Evolutionary conservation across 2,329 filamentous ascomycete species (phyloP), one percentile per base, ranked within the genome.

Genomic region (Fusarium incarnatum): DNA sequence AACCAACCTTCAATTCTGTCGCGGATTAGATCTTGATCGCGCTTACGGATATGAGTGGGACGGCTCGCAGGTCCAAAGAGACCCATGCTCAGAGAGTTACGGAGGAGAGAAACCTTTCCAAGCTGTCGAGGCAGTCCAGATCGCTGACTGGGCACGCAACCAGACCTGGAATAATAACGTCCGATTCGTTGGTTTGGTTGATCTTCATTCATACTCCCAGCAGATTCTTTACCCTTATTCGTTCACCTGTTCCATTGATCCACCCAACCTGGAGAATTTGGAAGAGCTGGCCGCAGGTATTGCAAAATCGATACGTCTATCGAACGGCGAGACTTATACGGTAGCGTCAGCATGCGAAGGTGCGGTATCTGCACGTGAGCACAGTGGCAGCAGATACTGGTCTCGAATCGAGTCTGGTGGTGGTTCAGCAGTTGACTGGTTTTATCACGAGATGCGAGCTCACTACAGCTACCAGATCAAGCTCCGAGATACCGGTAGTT

Each of bases 191-290:
- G 94, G 91, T 5, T 91, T 97, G 70, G 78, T 98, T 46, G 96
- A 99, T 78, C 85, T 98, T 27, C 96, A 99, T 80, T 95, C 93
- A 3, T 99, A 98, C 79, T 97, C 94, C 1, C 94, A 99, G 81
- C 92, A 98, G 80, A 91, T 99, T 23, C 85, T 98, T 11, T 98
- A 96, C 77, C 96, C 96, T 0, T 98, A 94, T 78, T 91, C 92
- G 8, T 97, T 93, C 81, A 93, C 92, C 15, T 99, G 96, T 83
- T 82, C 84, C 8, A 85, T 87, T 8, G 84, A 90, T 28, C 95
- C 96, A 15, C 94, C 95, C 1, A 94, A 94, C 40, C 83, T 96
- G 18, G 96, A 99, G 81, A 97, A 97, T 74, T 87, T 99, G 2
- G 89, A 97, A 79, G 96, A 99, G 79, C 86, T 98, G 20, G 96